Conservation (phyloP, 2,329 filamentous ascomycete genomes). For the Aspergillus alliaceus region DNA sequence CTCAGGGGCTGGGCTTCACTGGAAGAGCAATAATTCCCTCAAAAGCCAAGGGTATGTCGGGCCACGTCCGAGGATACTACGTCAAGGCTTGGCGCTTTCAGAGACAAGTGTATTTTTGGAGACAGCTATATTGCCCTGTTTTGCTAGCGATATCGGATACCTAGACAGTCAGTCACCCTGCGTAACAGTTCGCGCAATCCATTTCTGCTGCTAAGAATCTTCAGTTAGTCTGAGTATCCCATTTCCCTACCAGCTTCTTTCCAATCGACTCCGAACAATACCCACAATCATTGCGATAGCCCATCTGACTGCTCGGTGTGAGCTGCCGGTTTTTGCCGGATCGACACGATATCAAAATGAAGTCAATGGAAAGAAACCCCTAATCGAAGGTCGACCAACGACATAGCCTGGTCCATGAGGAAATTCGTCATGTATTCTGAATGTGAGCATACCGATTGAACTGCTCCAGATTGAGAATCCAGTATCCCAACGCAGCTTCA, state of each 20-base stretch:
- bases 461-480: not conserved
- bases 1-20: not conserved
- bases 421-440: not conserved
- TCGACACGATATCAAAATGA: not conserved
- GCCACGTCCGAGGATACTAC: not conserved
- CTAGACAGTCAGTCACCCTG: not conserved
- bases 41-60: not conserved
- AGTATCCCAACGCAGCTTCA: not conserved
- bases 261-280: not conserved
- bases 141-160: not conserved
- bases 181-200: not conserved
- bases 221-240: not conserved
- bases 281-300: not conserved
- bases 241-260: not conserved
- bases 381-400: not conserved
- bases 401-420: not conserved
- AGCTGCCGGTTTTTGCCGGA: not conserved
- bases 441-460: not conserved
- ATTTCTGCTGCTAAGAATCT: not conserved
- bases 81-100: not conserved
- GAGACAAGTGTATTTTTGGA: not conserved
- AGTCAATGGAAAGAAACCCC: not conserved
- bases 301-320: not conserved
- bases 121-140: not conserved
- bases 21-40: not conserved